Evolutionary conservation across 805 yeast genomes (phyloP), one percentile per base, ranked within the genome.

Genomic region (Ogataea angusta): DNA sequence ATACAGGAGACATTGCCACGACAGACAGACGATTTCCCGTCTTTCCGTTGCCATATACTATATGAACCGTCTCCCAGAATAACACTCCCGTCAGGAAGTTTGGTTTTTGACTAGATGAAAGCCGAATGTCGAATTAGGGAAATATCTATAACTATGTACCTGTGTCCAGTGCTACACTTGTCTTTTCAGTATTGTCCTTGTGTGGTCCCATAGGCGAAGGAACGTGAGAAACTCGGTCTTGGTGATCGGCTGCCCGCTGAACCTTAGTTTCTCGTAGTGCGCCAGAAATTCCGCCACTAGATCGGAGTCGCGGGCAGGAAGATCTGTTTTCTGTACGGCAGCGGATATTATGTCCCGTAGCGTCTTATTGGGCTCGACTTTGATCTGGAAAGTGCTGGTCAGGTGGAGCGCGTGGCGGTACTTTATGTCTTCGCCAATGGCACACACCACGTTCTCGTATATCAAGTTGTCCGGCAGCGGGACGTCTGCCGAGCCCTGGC

Each of bases 1-100:
- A 60, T 56, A 54, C 54, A 69, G 82, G 77, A 78, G 74, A 67
- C 66, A 72, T 73, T 76, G 82, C 82, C 82, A 77, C 82, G 82
- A 68, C 81, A 81, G 65, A 73, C 63, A 71, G 70, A 74, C 70
- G 76, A 64, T 4, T 16, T 45, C 70, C 69, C 68, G 72, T 40
- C 80, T 67, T 63, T 68, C 64, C 81, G 81, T 76, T 77, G 82
- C 82, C 82, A 77, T 75, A 64, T 68, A 49, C 15, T 44, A 52
- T 52, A 52, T 61, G 62, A 51, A 54, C 55, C 59, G 56, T 68
- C 76, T 76, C 81, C 81, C 64, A 76, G 79, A 76, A 45, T 45
- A 66, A 45, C 30, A 36, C 39, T 51, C 65, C 81, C 80, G 68
- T 63, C 70, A 75, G 82, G 82, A 76, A 77, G 82, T 76, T 76